These are phyloP conservation scores for Beauveria brongniartii DNA, from an alignment of 2,329 filamentous ascomycete genomes.

Conservation along the genomic window DNA sequence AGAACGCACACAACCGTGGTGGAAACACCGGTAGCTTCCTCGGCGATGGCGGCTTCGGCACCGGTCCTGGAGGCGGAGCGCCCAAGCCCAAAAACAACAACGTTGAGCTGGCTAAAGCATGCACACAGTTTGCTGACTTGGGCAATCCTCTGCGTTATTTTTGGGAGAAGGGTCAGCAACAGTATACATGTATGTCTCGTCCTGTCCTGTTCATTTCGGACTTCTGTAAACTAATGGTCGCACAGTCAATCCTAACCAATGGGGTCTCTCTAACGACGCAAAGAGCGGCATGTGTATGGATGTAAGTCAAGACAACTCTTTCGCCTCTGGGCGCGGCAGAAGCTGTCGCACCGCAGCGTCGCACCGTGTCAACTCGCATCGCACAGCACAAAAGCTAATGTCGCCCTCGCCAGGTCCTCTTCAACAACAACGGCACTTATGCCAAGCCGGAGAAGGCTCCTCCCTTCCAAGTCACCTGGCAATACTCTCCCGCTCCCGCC, in stretches of 20 bases:
- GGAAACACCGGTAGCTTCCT: constrained; percentile 38
- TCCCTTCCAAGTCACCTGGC: constrained; percentile 44
- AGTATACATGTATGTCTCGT: constrained; percentile 37
- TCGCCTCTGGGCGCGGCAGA: background rate
- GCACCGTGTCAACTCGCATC: background rate
- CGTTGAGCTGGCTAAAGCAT: constrained; percentile 28
- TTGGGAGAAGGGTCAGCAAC: constrained; percentile 27
- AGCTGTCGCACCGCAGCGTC: constrained; percentile 1
- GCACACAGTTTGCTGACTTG: constrained; percentile 37
- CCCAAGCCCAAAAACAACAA: constrained; percentile 22
- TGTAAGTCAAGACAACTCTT: constrained; percentile 29
- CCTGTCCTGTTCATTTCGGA: background rate
- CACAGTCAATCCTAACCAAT: constrained; percentile 49
- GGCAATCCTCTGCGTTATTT: constrained; percentile 26
- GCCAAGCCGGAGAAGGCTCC: constrained; percentile 37
- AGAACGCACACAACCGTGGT: constrained; percentile 32
- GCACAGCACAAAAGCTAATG: constrained; percentile 7
- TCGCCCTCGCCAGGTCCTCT: constrained; percentile 33
- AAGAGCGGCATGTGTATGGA: constrained; percentile 42
- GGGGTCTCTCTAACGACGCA: constrained; percentile 34
- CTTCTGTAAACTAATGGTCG: background rate
- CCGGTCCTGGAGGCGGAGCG: constrained; percentile 15
- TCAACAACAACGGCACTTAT: constrained; percentile 43
- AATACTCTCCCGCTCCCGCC: constrained; percentile 31
- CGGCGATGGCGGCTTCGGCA: constrained; percentile 17